Evolutionary conservation across 768 basidiomycete species (phyloP), one percentile per base, ranked within the genome.

Genomic region (Pisolithus sp.): DNA sequence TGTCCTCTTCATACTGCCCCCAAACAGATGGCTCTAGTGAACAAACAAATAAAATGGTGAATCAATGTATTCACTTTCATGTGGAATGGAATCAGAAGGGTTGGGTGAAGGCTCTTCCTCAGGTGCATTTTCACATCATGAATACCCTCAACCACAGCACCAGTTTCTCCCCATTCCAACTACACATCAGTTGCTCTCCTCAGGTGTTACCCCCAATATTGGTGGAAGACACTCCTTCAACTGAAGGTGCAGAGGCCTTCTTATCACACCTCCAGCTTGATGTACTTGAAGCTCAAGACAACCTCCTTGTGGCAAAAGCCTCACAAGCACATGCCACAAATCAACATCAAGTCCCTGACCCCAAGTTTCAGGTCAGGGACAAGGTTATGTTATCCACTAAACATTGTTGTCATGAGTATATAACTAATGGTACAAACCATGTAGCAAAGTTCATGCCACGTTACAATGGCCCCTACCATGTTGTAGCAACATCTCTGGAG

Each of bases 361-460:
- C 52, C 5, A 6, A 24, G 0, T 73, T 65, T 54, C 28, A 60
- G 0, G 31, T 34, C 12, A 13, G 31, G 31, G 31, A 34, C 31
- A 34, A 34, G 31, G 31, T 34, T 34, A 12, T 13, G 31, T 15
- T 34, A 15, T 34, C 31, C 12, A 34, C 13, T 3, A 34, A 34
- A 13, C 31, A 34, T 37, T 53, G 62, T 0, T 31, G 58, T 0
- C 43, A 54, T 2, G 59, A 70, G 1, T 75, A 69, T 49, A 59
- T 59, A 23, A n/a, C 47, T 0, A 36, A 38, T 0, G 64, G 67
- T 0, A 57, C 64, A 2, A 59, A 64, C 4, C 57, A 63, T 0
- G 71, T 70, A 0, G 72, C 71, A 0, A 78, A 78, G 46, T 75
- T 76, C 49, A 70, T 78, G 62, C 70, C 72, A 0, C 50, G 60